Evolutionary conservation across 2,329 filamentous ascomycete genomes (phyloP).

Genomic region (Aspergillus intermedius): DNA sequence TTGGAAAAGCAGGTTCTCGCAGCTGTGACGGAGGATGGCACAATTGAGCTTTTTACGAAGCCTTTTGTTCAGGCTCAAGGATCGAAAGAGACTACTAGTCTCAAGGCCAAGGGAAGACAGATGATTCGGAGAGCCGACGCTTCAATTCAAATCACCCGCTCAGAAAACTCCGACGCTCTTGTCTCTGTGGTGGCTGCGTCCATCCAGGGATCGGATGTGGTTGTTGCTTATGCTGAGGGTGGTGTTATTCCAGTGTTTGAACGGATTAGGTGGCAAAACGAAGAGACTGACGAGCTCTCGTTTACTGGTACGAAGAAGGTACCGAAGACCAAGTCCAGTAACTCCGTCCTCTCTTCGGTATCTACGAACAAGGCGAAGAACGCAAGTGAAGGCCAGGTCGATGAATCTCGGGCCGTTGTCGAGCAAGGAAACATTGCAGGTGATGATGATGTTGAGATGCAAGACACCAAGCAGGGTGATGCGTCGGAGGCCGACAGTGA

Average conservation of each 20-base stretch:
- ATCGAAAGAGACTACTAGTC: slow-evolving; percentile 28
- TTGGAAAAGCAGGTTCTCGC: slow-evolving; percentile 39
- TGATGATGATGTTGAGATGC: slow-evolving; percentile 37
- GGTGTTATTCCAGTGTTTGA: slow-evolving; percentile 47
- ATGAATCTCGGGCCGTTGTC: slow-evolving; percentile 53
- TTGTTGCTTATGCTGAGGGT: slow-evolving; percentile 45
- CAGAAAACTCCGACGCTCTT: slow-evolving; percentile 32
- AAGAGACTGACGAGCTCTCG: slow-evolving; percentile 38
- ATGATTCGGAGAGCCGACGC: slow-evolving; percentile 41
- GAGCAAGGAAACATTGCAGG: slow-evolving; percentile 43
- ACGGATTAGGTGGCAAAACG: slow-evolving; percentile 41
- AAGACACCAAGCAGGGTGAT: slow-evolving; percentile 33
- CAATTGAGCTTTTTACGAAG: slow-evolving; percentile 45
- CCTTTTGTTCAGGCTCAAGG: slow-evolving; percentile 37
- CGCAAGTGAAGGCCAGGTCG: slow-evolving; percentile 46
- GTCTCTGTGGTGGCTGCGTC: slow-evolving; percentile 40
- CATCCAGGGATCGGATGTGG: slow-evolving; percentile 41
- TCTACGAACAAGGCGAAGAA: slow-evolving; percentile 50
- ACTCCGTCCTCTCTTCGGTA: slow-evolving; percentile 38
- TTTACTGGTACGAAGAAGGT: slow-evolving; percentile 42
- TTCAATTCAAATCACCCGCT: slow-evolving; percentile 38
- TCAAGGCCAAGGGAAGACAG: slow-evolving; percentile 41
- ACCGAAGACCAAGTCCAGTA: slow-evolving; percentile 35
- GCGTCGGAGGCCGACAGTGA: slow-evolving; percentile 21
- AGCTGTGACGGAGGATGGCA: slow-evolving; percentile 43